Evolutionary conservation across 192 early-diverging fungal species (phyloP).

Genomic region (Podila horticola): DNA sequence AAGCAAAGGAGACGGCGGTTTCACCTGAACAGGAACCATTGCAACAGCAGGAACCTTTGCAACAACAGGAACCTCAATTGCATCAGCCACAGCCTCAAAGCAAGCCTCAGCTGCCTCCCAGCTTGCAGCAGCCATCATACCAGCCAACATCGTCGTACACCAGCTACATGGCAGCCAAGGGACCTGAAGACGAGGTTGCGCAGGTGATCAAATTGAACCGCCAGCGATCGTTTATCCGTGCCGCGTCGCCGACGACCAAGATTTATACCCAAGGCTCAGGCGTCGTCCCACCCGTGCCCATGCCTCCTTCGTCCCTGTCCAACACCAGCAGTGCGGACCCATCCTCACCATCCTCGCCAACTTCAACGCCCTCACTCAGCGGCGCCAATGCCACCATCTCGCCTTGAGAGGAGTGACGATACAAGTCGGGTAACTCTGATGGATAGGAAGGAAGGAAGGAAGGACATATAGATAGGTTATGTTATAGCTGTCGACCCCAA

Average conservation of each 20-base stretch:
- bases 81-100: conserved; percentile 12
- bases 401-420: too few species aligned
- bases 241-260: conserved; percentile 42
- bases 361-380: neutral
- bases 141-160: conserved; percentile 37
- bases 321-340: neutral
- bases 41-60: neutral
- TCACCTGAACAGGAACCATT: conserved; percentile 1
- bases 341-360: conserved; percentile 2
- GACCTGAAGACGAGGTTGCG: conserved; percentile 28
- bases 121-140: conserved; percentile 25
- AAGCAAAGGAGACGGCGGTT: too few species aligned
- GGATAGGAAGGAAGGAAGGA: too few species aligned
- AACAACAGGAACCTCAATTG: conserved; percentile 18
- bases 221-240: conserved; percentile 36
- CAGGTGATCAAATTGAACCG: conserved; percentile 44
- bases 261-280: conserved; percentile 42
- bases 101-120: conserved; percentile 10
- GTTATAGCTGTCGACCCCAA: too few species aligned
- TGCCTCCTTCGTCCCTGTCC: neutral
- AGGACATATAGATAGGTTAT: too few species aligned
- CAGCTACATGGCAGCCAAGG: neutral
- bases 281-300: conserved; percentile 36
- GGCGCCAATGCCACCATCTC: too few species aligned
- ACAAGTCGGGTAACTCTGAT: too few species aligned